Evolutionary conservation across 495 filamentous ascomycete genomes (phyloP).

Genomic region (Cercophora newfieldiana): DNA sequence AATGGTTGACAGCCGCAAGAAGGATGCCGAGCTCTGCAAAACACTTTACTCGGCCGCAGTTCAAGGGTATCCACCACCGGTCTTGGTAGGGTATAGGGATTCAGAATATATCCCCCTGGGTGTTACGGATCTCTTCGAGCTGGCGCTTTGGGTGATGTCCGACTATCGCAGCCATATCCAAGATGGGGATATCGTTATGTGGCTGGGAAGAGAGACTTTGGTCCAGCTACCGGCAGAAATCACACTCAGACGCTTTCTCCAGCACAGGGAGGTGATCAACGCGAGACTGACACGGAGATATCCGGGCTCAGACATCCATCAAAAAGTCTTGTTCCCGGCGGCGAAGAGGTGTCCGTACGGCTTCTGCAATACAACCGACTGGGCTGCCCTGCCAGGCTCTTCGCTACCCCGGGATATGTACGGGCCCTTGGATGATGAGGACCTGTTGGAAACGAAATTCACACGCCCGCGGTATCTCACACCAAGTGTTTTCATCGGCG

Average conservation of each 20-base stretch:
- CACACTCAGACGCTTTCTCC: constrained; percentile 15
- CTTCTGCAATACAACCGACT: not conserved
- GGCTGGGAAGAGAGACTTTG: constrained; percentile 7
- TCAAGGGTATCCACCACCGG: constrained; percentile 19
- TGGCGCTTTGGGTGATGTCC: not conserved
- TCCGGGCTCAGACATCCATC: not conserved
- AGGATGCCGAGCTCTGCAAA: constrained; percentile 5
- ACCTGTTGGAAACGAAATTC: not conserved
- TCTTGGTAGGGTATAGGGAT: constrained; percentile 9
- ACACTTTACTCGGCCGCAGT: constrained; percentile 13
- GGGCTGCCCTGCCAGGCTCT: constrained; percentile 8
- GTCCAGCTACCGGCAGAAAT: constrained; percentile 17
- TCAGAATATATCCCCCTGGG: not conserved
- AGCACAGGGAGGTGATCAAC: constrained; percentile 9
- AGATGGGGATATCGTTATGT: constrained; percentile 11
- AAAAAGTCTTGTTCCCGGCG: constrained; percentile 11
- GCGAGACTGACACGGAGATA: constrained; percentile 8
- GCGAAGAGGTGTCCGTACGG: not conserved
- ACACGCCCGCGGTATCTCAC: constrained; percentile 7
- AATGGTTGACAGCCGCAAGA: constrained; percentile 12
- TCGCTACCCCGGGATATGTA: constrained; percentile 12
- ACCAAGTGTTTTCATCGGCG: constrained; percentile 9
- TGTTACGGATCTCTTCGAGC: not conserved
- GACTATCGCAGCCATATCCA: not conserved
- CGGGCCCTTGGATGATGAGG: not conserved